Evolutionary conservation across 2,329 filamentous ascomycete genomes (phyloP).

Genomic region (Pezicula neosporulosa): DNA sequence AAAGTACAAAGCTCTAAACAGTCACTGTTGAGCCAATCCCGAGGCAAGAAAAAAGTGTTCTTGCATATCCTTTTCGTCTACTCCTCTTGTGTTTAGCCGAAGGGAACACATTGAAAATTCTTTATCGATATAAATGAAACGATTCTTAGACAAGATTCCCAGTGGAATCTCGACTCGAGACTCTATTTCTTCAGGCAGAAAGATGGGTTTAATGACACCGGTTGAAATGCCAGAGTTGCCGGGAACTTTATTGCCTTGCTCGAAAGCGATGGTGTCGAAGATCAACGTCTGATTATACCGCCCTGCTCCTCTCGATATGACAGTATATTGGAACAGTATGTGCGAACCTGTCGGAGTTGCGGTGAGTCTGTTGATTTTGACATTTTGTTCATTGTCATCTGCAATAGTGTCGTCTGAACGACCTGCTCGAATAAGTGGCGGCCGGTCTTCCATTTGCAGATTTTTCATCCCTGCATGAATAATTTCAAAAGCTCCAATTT

Average conservation of each 20-base stretch:
- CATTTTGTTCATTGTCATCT: not conserved
- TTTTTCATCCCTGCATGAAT: not conserved
- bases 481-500: not conserved
- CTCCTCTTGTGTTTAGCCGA: not conserved
- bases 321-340: not conserved
- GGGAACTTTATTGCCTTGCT: not conserved
- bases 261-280: not conserved
- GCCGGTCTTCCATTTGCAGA: not conserved
- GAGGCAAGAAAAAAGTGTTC: conserved; percentile 5
- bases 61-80: not conserved
- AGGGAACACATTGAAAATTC: conserved; percentile 5
- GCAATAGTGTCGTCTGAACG: not conserved
- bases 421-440: not conserved
- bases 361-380: not conserved
- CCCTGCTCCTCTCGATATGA: not conserved
- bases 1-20: conserved; percentile 1
- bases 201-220: not conserved
- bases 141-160: conserved; percentile 1
- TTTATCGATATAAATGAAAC: conserved; percentile 5
- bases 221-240: not conserved
- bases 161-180: conserved; percentile 2
- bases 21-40: conserved; percentile 5
- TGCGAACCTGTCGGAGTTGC: not conserved
- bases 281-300: not conserved
- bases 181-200: not conserved